Evolutionary conservation across 257 asterid genomes (phyloP).

Genomic region (Solanum paucissectum): DNA sequence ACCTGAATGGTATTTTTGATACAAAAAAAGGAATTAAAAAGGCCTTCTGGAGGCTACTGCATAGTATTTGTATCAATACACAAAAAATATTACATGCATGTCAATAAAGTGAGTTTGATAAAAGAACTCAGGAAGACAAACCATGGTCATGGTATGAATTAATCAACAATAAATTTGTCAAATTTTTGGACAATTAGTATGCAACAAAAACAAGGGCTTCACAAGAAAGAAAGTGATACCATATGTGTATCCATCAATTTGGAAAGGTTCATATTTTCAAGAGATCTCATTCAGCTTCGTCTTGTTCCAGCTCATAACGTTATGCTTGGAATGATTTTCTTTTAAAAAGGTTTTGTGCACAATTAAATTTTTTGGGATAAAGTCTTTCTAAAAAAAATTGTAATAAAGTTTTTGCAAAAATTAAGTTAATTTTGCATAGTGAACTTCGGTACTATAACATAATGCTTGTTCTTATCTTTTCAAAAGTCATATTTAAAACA

Average conservation of each 20-base stretch:
- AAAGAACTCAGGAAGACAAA: neutral
- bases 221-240: neutral
- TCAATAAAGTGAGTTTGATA: neutral
- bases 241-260: neutral
- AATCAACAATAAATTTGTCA: neutral
- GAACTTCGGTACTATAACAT: neutral
- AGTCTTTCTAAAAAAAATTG: neutral
- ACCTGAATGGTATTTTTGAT: constrained; percentile 38
- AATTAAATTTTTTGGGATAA: neutral
- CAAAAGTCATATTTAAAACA: neutral
- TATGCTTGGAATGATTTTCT: neutral
- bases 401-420: neutral
- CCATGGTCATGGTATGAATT: neutral
- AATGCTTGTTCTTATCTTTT: neutral
- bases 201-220: neutral
- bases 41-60: neutral
- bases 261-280: neutral
- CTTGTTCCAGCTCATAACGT: neutral
- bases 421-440: neutral
- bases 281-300: neutral
- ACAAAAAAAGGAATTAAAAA: neutral
- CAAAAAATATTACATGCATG: neutral
- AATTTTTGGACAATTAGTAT: neutral
- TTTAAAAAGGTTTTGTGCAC: neutral
- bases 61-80: neutral